Base-by-base conservation (phyloP, 2,329 filamentous ascomycete species). In the Sclerotinia subarctica region DNA sequence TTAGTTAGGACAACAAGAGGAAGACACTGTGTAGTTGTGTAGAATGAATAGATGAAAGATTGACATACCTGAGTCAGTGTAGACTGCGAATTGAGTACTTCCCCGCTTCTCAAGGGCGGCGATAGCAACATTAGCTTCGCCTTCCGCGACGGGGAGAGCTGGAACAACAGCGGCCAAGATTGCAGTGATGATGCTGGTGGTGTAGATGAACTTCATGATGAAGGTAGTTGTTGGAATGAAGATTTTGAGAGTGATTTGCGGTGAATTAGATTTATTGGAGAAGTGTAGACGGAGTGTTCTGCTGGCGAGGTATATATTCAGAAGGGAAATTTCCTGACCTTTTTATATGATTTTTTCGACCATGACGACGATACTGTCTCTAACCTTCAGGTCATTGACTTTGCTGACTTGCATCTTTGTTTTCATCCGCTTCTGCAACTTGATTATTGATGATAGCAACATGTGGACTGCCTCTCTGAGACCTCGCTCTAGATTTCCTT, bases 141-240 rank as follows among this genome's bases (percentile, higher is more conserved):
- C 32, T 8, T 64, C 62, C 1, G 49, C 62, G 35, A 54, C 35
- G 2, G 62, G 62, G 1, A 64, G 49, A 21, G 62, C 62, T 44
- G 62, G 49, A 4, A 32, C 49, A 29, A 44, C 35, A 44, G 62
- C 35, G 24, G 62, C 62, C 24, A 64, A 29, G 35, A 64, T 52
- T 49, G 49, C 49, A 17, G 62, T 64, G 62, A 64, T 64, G 35
- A 64, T 54, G 49, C 62, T 44, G 49, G 62, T 44, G 24, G 62
- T 64, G 24, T 54, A 64, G 51, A 64, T n/a, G 35, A 64, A 44
- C 62, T 64, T 64, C 62, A 64, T 64, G 35, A 54, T 54, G 60
- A 44, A 38, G 11, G 0, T 42, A 5, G 3, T 42, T 42, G 24
- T 17, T 63, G 1, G 8, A 44, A 2, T 42, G 8, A 54, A 3